These are phyloP conservation scores for Colletotrichum sp. DNA, from an alignment of 2,329 filamentous ascomycete species.

Conservation along the genomic window DNA sequence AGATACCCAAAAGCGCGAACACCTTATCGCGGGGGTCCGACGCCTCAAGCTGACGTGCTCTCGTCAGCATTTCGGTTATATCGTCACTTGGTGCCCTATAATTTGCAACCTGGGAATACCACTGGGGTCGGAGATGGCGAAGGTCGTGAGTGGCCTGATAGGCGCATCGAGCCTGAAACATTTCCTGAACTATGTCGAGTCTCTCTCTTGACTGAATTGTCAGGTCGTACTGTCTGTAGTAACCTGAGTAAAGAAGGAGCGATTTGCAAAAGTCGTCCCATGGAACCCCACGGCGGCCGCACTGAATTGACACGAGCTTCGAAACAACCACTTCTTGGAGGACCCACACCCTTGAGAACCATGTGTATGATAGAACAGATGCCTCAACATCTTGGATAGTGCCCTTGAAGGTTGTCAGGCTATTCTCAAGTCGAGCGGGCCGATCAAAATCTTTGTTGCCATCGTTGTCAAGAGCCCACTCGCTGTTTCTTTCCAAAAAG, in stretches of 20 bases:
- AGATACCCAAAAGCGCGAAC: neutral
- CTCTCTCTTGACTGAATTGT: neutral
- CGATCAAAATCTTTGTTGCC: neutral
- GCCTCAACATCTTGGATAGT: neutral
- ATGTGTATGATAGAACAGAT: neutral
- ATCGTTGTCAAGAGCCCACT: neutral
- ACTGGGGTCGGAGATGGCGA: rapidly evolving
- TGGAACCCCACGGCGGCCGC: neutral
- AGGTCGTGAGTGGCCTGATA: neutral
- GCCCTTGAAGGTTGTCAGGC: neutral
- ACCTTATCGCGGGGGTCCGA: neutral
- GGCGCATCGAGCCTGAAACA: neutral
- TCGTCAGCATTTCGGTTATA: neutral
- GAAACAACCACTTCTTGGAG: neutral
- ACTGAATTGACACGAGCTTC: neutral
- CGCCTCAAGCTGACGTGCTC: neutral
- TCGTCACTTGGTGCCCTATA: neutral
- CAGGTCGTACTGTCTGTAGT: neutral
- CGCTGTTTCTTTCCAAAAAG: neutral
- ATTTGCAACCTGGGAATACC: neutral
- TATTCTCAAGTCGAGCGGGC: neutral
- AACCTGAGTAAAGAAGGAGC: rapidly evolving
- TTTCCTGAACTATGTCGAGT: neutral
- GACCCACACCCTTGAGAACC: neutral
- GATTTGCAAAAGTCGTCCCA: neutral